Percentiles rank a stretch among this genome's conserved stretches.
phyloP scores from a whole-genome alignment of 2,329 filamentous ascomycete species.

The Cladophialophora exuberans region DNA sequence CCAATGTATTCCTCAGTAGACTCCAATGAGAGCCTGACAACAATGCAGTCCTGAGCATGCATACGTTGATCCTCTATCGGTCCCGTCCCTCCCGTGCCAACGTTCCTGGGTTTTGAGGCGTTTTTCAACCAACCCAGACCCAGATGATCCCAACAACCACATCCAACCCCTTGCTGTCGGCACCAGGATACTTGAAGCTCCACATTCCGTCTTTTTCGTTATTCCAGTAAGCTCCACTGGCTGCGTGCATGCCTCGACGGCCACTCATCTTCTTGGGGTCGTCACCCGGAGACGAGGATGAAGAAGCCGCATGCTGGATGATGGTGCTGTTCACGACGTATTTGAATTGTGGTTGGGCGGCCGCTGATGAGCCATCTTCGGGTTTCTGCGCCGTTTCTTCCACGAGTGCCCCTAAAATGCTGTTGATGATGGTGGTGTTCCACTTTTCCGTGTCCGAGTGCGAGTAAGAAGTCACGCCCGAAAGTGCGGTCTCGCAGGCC shows the following conservation, averaged over 20 bases:
- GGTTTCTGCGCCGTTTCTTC: slow-evolving; percentile 45
- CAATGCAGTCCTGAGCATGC: background rate
- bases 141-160: slow-evolving; percentile 54
- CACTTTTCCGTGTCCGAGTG: slow-evolving; percentile 82
- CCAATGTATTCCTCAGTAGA: background rate
- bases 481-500: slow-evolving; percentile 82
- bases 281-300: slow-evolving; percentile 56
- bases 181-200: slow-evolving; percentile 55
- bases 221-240: slow-evolving; percentile 55
- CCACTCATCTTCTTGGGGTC: slow-evolving; percentile 64
- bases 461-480: slow-evolving; percentile 77
- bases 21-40: background rate
- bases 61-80: background rate
- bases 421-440: slow-evolving; percentile 92
- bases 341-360: slow-evolving; percentile 69
- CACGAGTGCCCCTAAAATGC: slow-evolving; percentile 47
- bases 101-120: background rate
- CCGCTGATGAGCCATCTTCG: slow-evolving; percentile 39
- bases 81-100: background rate
- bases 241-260: slow-evolving; percentile 69
- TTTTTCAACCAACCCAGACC: slow-evolving; percentile 40
- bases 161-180: slow-evolving; percentile 51
- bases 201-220: slow-evolving; percentile 57
- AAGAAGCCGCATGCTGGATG: slow-evolving; percentile 76
- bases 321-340: slow-evolving; percentile 98